Evolutionary conservation across 768 basidiomycete species (phyloP).

Genomic region (Dacryopinax primogenitus): DNA sequence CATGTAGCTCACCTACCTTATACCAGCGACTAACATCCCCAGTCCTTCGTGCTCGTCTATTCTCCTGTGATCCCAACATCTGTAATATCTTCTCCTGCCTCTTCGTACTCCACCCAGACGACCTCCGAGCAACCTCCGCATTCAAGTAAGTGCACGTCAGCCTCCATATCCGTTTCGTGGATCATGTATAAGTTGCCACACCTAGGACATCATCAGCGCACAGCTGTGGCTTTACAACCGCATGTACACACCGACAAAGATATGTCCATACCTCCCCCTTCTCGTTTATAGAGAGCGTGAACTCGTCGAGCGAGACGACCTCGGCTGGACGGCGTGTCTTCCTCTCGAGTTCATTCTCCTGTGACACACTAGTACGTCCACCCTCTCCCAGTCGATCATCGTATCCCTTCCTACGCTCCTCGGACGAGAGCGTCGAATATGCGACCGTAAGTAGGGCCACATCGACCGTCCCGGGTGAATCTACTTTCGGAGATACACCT

Average conservation of each 20-base stretch:
- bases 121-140: slow-evolving; percentile 71
- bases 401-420: slow-evolving; percentile 38
- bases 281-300: slow-evolving; percentile 29
- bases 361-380: slow-evolving; percentile 10
- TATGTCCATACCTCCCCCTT: slow-evolving; percentile 40
- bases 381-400: slow-evolving; percentile 27
- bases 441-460: slow-evolving; percentile 56
- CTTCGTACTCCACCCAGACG: slow-evolving; percentile 75
- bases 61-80: neutral
- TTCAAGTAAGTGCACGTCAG: slow-evolving; percentile 55
- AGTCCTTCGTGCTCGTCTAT: too few species aligned
- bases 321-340: slow-evolving; percentile 50
- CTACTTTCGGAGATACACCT: neutral
- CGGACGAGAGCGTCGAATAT: slow-evolving; percentile 46
- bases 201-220: neutral
- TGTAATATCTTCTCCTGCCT: slow-evolving; percentile 25
- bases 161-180: slow-evolving; percentile 46
- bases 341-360: slow-evolving; percentile 9
- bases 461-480: slow-evolving; percentile 25
- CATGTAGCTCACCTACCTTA: too few species aligned
- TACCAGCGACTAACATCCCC: too few species aligned
- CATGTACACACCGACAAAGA: slow-evolving; percentile 40
- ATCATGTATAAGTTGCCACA: slow-evolving; percentile 55
- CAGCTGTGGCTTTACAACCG: neutral
- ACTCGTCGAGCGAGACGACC: slow-evolving; percentile 65